phyloP scores from a whole-genome alignment of 1,284 basidiomycete genomes.

The Microstroma glucosiphilum region DNA sequence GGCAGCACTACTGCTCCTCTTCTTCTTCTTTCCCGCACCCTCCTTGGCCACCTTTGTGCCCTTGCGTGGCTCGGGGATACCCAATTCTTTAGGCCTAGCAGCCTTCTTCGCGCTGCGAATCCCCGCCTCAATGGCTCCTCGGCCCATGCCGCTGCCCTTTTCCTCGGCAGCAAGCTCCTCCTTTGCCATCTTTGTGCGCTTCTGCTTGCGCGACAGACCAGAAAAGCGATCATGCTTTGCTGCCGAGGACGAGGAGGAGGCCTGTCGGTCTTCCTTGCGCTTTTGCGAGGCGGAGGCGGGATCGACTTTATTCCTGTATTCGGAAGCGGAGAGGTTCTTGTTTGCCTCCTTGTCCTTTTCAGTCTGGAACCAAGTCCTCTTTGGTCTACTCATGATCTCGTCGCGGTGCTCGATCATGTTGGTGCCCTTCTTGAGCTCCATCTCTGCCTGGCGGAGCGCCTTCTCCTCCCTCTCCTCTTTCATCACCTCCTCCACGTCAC shows the following conservation, averaged over 20 bases:
- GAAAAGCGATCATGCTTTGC: slow-evolving; percentile 28
- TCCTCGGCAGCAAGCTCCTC: slow-evolving; percentile 38
- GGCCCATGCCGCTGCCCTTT: background rate
- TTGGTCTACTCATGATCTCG: slow-evolving; percentile 91
- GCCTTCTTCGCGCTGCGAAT: slow-evolving; percentile 43
- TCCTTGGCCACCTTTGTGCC: slow-evolving; percentile 9
- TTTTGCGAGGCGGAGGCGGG: slow-evolving; percentile 13
- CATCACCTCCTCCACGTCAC: slow-evolving; percentile 74
- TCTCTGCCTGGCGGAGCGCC: slow-evolving; percentile 67
- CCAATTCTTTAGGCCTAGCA: slow-evolving; percentile 38
- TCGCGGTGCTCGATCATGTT: slow-evolving; percentile 90
- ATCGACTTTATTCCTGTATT: slow-evolving; percentile 35
- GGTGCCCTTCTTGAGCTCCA: slow-evolving; percentile 90
- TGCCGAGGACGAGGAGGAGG: slow-evolving; percentile 9
- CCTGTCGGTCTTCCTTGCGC: slow-evolving; percentile 13
- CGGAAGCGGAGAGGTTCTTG: slow-evolving; percentile 56
- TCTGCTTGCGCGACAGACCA: slow-evolving; percentile 38
- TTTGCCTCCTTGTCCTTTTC: slow-evolving; percentile 71
- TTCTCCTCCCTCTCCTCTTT: slow-evolving; percentile 95
- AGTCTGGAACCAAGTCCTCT: slow-evolving; percentile 95
- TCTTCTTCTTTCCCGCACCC: slow-evolving; percentile 7
- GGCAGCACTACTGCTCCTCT: background rate
- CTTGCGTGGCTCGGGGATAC: slow-evolving; percentile 23
- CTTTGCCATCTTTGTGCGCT: slow-evolving; percentile 34
- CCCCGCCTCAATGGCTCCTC: slow-evolving; percentile 20